Conservation (phyloP, 306 rosid species). For the Sesbania bispinosa region DNA sequence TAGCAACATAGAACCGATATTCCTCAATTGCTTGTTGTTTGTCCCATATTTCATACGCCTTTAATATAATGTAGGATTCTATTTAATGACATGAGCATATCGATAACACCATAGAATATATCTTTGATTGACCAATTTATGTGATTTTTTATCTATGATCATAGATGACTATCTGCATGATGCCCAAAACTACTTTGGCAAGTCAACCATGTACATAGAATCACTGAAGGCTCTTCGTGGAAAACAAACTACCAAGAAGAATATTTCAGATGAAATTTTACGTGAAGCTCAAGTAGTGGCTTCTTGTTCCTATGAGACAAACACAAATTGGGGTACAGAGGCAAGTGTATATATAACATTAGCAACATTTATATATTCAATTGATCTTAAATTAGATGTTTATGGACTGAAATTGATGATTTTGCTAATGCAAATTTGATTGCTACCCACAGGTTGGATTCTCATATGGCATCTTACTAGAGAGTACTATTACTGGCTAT, state of each 20-base stretch:
- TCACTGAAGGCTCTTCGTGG: conserved; percentile 30
- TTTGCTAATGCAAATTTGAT: not conserved
- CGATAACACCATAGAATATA: too few species aligned
- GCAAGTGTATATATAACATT: conserved; percentile 17
- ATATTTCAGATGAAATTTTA: conserved; percentile 15
- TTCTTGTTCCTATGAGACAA: conserved; percentile 33
- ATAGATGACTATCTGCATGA: conserved; percentile 32
- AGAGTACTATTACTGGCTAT: conserved; percentile 37
- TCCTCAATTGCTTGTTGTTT: too few species aligned
- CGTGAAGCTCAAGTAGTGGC: conserved; percentile 37
- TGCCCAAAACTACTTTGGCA: conserved; percentile 32
- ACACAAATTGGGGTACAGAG: conserved; percentile 47
- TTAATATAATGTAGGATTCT: not conserved
- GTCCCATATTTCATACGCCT: too few species aligned
- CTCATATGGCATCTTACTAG: conserved; percentile 35
- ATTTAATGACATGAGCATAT: not conserved
- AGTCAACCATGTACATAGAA: conserved; percentile 28
- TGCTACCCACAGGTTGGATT: conserved; percentile 29
- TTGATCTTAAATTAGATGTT: not conserved
- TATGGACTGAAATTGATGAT: not conserved
- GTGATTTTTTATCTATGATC: not conserved
- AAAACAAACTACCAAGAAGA: conserved; percentile 1
- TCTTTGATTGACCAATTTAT: not conserved
- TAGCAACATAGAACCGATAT: too few species aligned
- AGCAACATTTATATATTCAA: too few species aligned